Base-by-base conservation (phyloP, 768 basidiomycete species). In the Termitomyces sp. region DNA sequence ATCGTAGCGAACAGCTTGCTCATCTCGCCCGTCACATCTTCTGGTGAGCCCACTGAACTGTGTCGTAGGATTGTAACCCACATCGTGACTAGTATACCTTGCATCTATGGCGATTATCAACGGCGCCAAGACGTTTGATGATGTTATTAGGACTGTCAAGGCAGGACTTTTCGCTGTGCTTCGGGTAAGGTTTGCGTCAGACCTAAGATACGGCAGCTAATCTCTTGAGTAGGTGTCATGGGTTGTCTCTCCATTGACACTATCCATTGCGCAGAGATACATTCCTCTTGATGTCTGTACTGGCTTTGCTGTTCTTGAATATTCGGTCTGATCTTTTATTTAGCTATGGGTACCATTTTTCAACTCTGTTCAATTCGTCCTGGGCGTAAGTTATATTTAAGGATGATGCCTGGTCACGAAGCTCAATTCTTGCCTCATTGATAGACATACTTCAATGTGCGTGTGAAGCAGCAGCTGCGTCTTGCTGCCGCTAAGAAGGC, bases 291-390 rank as follows among this genome's bases (percentile, higher is more conserved):
- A 92, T 69, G 88, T 88, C 60, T 55, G 80, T 63, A 23, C 4
- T 35, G 8, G 21, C 21, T 3, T 45, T 47, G 17, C 9, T 49
- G 21, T 53, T 49, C 33, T 62, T 50, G 59, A 4, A 26, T 23
- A 9, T 44, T 31, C n/a, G 15, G 8, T 21, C 55, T 11, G 21
- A 53, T 46, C 41, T 23, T n/a, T 35, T 48, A 15, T 52, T 28
- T 61, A 91, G 87, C 77, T 92, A 44, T 93, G 92, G 91, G 88
- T 89, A 0, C 88, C 89, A 9, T 95, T 89, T 75, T 94, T 94
- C 79, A 92, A 86, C 68, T 63, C 80, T 37, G 73, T 94, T 42
- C 83, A 85, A 67, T 92, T 94, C 67, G 68, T 82, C 21, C 75
- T 91, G 12, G 91, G 91, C 21, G 91, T 91, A 65, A 64, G 87